Evolutionary conservation across 495 filamentous ascomycete genomes (phyloP).

Genomic region (Lentithecium fluviatile): DNA sequence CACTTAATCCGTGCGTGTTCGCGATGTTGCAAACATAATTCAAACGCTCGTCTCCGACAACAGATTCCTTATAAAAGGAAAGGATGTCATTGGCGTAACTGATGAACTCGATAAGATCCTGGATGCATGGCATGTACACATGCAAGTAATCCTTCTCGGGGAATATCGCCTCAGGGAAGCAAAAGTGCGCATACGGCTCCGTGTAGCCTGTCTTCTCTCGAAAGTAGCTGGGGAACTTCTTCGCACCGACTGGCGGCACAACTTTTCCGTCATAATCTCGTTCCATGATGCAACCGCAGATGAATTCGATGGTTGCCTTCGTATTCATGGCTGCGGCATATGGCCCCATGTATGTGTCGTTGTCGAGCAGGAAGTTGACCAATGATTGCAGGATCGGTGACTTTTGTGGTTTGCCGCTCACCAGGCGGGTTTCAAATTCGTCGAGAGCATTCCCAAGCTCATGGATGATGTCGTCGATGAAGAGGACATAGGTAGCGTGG

Average conservation of each 20-base stretch:
- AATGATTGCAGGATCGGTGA: slow-evolving; percentile 1
- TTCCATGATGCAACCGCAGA: slow-evolving; percentile 3
- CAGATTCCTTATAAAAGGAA: not conserved
- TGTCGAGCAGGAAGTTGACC: slow-evolving; percentile 2
- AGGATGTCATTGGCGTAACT: not conserved
- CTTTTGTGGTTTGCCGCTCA: not conserved
- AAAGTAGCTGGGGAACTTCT: not conserved
- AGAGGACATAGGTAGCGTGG: not conserved
- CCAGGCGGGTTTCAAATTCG: not conserved
- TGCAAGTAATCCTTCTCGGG: slow-evolving; percentile 1
- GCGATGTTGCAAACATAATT: slow-evolving; percentile 2
- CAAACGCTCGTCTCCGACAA: not conserved
- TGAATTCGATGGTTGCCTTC: slow-evolving; percentile 1
- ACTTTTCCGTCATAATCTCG: not conserved
- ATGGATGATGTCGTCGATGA: slow-evolving; percentile 1
- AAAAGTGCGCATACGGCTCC: slow-evolving; percentile 1
- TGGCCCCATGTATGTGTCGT: not conserved
- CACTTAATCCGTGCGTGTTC: not conserved
- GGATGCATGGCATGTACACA: slow-evolving; percentile 3
- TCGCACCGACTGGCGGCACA: not conserved
- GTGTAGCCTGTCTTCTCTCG: not conserved
- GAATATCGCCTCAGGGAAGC: not conserved
- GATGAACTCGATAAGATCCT: slow-evolving; percentile 1
- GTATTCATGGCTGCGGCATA: slow-evolving; percentile 3
- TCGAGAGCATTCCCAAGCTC: not conserved